These are phyloP conservation scores for Dalechampia spathulata DNA, from an alignment of 441 rosid genomes.

Conservation along the genomic window DNA sequence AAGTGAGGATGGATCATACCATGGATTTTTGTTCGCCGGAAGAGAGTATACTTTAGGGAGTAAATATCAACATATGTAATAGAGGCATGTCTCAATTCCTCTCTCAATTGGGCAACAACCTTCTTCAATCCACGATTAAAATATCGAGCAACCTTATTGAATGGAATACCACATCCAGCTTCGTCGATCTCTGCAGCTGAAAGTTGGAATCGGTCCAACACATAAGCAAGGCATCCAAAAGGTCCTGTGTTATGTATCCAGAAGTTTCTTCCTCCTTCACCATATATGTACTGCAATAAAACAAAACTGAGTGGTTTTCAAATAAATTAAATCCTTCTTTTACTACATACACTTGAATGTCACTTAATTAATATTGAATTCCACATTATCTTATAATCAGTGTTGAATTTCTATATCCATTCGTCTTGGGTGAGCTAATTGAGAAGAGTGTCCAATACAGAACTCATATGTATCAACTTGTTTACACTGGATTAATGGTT, in stretches of 20 bases:
- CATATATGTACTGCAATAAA: conserved; percentile 33
- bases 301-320: too few species aligned
- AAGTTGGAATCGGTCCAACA: conserved; percentile 36
- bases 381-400: too few species aligned
- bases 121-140: conserved; percentile 43
- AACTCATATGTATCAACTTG: too few species aligned
- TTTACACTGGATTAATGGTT: too few species aligned
- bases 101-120: conserved; percentile 30
- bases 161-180: conserved; percentile 45
- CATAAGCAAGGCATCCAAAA: conserved; percentile 61
- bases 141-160: conserved; percentile 45
- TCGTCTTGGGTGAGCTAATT: too few species aligned
- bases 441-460: too few species aligned
- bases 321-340: too few species aligned
- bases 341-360: too few species aligned
- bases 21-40: conserved; percentile 27
- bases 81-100: conserved; percentile 32
- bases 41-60: conserved; percentile 38
- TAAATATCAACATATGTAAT: conserved; percentile 62
- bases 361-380: too few species aligned
- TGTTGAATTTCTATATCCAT: too few species aligned
- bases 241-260: conserved; percentile 95
- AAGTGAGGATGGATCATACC: conserved; percentile 20
- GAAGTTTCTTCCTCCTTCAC: conserved; percentile 55
- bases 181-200: conserved; percentile 36